phyloP scores from a whole-genome alignment of 306 rosid species.

The Rubus idaeus region DNA sequence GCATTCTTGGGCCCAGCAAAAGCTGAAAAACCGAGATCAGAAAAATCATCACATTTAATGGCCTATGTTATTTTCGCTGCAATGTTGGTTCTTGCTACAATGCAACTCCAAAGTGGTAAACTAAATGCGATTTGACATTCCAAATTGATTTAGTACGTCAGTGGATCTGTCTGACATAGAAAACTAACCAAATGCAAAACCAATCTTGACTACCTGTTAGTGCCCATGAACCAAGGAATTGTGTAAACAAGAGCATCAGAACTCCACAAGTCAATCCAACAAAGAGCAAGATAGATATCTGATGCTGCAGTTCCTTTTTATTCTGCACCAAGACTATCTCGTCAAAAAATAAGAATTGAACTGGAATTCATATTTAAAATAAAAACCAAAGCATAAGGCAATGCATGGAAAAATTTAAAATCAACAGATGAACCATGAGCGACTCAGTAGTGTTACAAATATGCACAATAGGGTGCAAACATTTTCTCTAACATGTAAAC shows the following conservation, averaged over 20 bases:
- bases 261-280: constrained; percentile 63
- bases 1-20: constrained; percentile 55
- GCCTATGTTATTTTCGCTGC: constrained; percentile 22
- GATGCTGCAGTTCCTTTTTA: constrained; percentile 58
- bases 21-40: constrained; percentile 34
- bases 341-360: neutral
- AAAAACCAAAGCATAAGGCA: neutral
- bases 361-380: neutral
- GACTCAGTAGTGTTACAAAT: neutral
- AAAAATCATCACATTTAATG: constrained; percentile 31
- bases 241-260: constrained; percentile 56
- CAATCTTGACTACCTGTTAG: constrained; percentile 52
- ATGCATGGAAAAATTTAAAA: neutral
- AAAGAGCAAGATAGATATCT: constrained; percentile 56
- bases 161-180: neutral
- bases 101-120: constrained; percentile 11
- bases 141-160: neutral
- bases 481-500: neutral
- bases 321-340: constrained; percentile 36
- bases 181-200: neutral
- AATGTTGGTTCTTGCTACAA: constrained; percentile 9
- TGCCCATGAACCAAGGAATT: constrained; percentile 50
- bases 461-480: neutral
- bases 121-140: neutral
- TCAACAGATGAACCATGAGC: neutral